phyloP scores from a whole-genome alignment of 2,329 filamentous ascomycete genomes.

The Byssochlamys sp. region DNA sequence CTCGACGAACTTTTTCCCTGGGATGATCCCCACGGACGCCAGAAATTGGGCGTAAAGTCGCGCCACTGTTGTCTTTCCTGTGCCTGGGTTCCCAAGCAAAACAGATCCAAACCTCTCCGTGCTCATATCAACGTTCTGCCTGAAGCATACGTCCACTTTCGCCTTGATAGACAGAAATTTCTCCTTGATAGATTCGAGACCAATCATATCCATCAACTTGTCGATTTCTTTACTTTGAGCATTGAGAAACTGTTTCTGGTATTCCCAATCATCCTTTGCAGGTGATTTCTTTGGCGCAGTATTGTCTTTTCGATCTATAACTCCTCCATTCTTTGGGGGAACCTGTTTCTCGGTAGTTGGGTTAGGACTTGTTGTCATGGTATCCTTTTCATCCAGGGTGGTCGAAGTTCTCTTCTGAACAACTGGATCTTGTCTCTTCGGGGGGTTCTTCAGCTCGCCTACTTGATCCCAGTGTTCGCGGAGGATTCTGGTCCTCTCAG shows the following conservation, averaged over 20 bases:
- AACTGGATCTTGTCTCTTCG: not conserved
- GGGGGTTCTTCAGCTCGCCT: constrained; percentile 5
- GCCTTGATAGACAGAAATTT: constrained; percentile 55
- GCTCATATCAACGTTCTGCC: constrained; percentile 48
- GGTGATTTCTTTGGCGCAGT: constrained; percentile 8
- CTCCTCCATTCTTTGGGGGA: too few relatives aligned
- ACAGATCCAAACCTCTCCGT: constrained; percentile 54
- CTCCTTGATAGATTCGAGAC: constrained; percentile 59
- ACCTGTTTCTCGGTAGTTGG: too few relatives aligned
- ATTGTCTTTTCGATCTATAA: not conserved
- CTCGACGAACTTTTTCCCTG: constrained; percentile 53
- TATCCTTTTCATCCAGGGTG: too few relatives aligned
- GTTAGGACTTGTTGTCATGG: too few relatives aligned
- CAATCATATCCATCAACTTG: constrained; percentile 59
- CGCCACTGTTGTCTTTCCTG: constrained; percentile 69
- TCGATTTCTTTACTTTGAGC: constrained; percentile 49
- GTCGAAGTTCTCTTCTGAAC: too few relatives aligned
- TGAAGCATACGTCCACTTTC: constrained; percentile 50
- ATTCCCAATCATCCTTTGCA: constrained; percentile 51
- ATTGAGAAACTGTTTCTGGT: constrained; percentile 46
- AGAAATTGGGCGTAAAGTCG: constrained; percentile 60
- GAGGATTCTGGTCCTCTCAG: constrained; percentile 13
- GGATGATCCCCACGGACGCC: constrained; percentile 50
- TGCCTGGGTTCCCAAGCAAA: constrained; percentile 65
- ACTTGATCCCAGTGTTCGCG: constrained; percentile 12